These are phyloP conservation scores for Porphyrellus sp. DNA, from an alignment of 1,284 basidiomycete genomes.

Conservation along the genomic window DNA sequence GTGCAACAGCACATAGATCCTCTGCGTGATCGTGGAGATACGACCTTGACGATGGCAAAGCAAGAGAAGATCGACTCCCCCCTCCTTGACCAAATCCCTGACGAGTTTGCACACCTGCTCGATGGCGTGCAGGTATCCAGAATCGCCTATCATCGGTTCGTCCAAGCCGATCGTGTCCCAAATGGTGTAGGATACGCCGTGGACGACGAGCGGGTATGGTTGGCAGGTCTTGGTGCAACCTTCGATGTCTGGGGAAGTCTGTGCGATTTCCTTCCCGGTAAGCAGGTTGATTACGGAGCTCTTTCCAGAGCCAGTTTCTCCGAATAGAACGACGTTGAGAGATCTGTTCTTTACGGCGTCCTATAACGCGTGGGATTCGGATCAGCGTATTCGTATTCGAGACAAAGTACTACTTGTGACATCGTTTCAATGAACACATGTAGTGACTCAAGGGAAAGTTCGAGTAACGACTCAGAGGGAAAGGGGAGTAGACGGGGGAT, in stretches of 20 bases:
- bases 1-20: slow-evolving; percentile 40
- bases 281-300: slow-evolving; percentile 36
- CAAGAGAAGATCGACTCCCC: slow-evolving; percentile 39
- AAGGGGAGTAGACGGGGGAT: no score
- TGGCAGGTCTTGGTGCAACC: slow-evolving; percentile 33
- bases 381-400: no score
- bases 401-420: no score
- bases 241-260: slow-evolving; percentile 25
- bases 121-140: slow-evolving; percentile 33
- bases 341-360: no score
- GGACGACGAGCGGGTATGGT: slow-evolving; percentile 25
- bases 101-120: slow-evolving; percentile 37
- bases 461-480: no score
- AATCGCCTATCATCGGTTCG: slow-evolving; percentile 31
- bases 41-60: slow-evolving; percentile 39
- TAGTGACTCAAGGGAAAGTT: no score
- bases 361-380: no score
- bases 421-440: no score
- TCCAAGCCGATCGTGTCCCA: slow-evolving; percentile 44
- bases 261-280: slow-evolving; percentile 25
- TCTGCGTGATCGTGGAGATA: slow-evolving; percentile 32
- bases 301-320: slow-evolving; percentile 34
- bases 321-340: slow-evolving; percentile 35
- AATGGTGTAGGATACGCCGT: slow-evolving; percentile 19
- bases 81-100: slow-evolving; percentile 24